Evolutionary conservation across 2,329 filamentous ascomycete genomes (phyloP).

Genomic region (Penicillium sclerotigenum): DNA sequence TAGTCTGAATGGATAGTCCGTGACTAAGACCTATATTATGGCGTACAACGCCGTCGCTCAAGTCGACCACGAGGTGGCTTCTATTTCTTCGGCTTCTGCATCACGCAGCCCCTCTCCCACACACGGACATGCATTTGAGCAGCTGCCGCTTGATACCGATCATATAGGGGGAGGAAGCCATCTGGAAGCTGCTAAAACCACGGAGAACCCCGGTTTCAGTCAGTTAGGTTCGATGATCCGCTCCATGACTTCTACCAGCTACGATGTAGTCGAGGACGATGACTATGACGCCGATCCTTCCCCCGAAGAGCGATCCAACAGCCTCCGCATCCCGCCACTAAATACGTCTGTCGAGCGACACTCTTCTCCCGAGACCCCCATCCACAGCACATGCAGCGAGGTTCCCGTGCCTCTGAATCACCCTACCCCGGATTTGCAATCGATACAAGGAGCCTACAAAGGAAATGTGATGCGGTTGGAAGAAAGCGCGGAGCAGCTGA

Average conservation of each 20-base stretch:
- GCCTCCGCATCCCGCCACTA: slow-evolving; percentile 29
- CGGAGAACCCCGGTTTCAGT: slow-evolving; percentile 24
- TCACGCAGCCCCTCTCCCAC: slow-evolving; percentile 33
- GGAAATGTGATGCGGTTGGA: slow-evolving; percentile 51
- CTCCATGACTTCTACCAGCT: slow-evolving; percentile 39
- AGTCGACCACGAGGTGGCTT: slow-evolving; percentile 39
- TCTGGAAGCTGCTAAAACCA: slow-evolving; percentile 29
- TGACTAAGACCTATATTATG: slow-evolving; percentile 30
- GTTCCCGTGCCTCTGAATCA: slow-evolving; percentile 45
- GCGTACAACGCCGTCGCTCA: slow-evolving; percentile 46
- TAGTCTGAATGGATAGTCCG: slow-evolving; percentile 15
- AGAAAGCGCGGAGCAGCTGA: slow-evolving; percentile 48
- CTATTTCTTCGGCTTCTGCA: slow-evolving; percentile 35
- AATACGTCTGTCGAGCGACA: slow-evolving; percentile 25
- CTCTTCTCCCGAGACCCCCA: slow-evolving; percentile 32
- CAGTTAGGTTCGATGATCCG: slow-evolving; percentile 36
- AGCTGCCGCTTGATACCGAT: slow-evolving; percentile 31
- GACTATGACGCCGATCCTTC: slow-evolving; percentile 43
- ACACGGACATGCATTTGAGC: slow-evolving; percentile 27
- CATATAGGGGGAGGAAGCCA: slow-evolving; percentile 30
- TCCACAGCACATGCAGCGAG: slow-evolving; percentile 42
- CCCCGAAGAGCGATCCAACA: slow-evolving; percentile 21
- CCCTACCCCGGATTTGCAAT: slow-evolving; percentile 50
- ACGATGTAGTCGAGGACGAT: slow-evolving; percentile 48
- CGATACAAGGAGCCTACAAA: slow-evolving; percentile 49